Conservation (phyloP, 176 grass and related monocot species). For the Thalia dealbata region DNA sequence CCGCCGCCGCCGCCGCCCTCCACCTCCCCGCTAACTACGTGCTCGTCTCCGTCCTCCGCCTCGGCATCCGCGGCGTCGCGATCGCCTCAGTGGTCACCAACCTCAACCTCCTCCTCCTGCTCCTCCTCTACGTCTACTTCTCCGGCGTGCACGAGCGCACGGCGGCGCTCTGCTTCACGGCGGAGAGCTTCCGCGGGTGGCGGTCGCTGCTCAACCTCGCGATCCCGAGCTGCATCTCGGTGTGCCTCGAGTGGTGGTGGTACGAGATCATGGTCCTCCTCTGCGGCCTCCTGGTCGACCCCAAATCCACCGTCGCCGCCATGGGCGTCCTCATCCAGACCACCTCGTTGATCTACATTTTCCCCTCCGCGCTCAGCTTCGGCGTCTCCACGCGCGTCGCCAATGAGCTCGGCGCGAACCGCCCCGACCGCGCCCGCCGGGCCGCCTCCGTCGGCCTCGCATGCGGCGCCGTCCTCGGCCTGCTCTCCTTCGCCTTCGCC, state of each 20-base stretch:
- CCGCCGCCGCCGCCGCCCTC: slow-evolving; percentile 37
- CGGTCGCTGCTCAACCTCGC: slow-evolving; percentile 42
- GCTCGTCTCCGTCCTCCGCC: slow-evolving; percentile 35
- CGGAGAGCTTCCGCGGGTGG: slow-evolving; percentile 40
- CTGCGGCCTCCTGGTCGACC: slow-evolving; percentile 62
- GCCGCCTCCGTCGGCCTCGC: slow-evolving; percentile 39
- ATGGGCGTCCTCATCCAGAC: slow-evolving; percentile 91
- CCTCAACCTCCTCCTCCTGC: slow-evolving; percentile 46
- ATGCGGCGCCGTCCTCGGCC: slow-evolving; percentile 34
- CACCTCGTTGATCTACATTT: slow-evolving; percentile 88
- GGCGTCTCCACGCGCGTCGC: slow-evolving; percentile 75
- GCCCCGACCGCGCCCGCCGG: slow-evolving; percentile 40
- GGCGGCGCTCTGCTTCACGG: neutral
- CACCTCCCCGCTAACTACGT: slow-evolving; percentile 66
- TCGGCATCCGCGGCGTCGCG: slow-evolving; percentile 67
- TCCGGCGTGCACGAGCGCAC: slow-evolving; percentile 19
- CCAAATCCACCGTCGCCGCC: slow-evolving; percentile 57
- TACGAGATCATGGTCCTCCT: slow-evolving; percentile 97
- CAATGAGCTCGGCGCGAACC: slow-evolving; percentile 67
- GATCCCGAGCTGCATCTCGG: slow-evolving; percentile 61
- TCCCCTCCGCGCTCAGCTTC: slow-evolving; percentile 69
- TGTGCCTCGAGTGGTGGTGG: slow-evolving; percentile 99
- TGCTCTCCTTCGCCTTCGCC: slow-evolving; percentile 41
- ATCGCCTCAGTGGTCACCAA: slow-evolving; percentile 47
- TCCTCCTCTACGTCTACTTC: slow-evolving; percentile 40